Evolutionary conservation across 2,329 filamentous ascomycete species (phyloP).

Genomic region (Neofusicoccum kwambonambiense): DNA sequence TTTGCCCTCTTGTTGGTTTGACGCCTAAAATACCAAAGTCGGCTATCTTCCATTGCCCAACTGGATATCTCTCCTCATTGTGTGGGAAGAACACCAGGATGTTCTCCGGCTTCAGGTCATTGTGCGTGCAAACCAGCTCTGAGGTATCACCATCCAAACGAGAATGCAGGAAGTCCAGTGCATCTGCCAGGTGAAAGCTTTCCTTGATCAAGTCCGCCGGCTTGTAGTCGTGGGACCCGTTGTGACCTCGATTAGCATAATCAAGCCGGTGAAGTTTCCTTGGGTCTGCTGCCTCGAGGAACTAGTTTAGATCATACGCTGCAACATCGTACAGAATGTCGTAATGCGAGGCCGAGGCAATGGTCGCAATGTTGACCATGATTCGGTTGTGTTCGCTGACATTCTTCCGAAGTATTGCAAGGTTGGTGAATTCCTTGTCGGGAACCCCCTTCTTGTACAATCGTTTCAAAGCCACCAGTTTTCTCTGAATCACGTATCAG

Average conservation of each 20-base stretch:
- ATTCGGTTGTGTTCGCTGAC: conserved; percentile 11
- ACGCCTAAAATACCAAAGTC: conserved; percentile 19
- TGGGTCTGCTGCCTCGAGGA: background rate
- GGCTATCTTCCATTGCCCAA: conserved; percentile 20
- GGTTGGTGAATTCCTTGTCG: conserved; percentile 12
- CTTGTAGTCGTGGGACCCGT: background rate
- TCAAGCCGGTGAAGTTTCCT: background rate
- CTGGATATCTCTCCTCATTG: background rate
- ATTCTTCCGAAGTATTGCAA: background rate
- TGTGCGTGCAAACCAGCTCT: conserved; percentile 1
- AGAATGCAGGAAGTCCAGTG: conserved; percentile 15
- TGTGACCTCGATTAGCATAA: background rate
- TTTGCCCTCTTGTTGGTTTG: background rate
- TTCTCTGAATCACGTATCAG: background rate
- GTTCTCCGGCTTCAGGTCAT: conserved; percentile 20
- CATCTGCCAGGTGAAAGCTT: conserved; percentile 13
- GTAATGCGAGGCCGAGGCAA: background rate
- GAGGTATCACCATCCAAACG: background rate
- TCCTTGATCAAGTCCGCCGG: conserved; percentile 9
- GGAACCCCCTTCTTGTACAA: background rate
- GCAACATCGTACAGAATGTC: conserved; percentile 19
- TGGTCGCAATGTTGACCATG: conserved; percentile 19
- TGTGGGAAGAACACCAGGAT: conserved; percentile 19
- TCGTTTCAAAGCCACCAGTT: background rate
- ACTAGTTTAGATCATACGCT: background rate